Conservation (phyloP, 2,329 filamentous ascomycete species). For the Penicillium digitatum region DNA sequence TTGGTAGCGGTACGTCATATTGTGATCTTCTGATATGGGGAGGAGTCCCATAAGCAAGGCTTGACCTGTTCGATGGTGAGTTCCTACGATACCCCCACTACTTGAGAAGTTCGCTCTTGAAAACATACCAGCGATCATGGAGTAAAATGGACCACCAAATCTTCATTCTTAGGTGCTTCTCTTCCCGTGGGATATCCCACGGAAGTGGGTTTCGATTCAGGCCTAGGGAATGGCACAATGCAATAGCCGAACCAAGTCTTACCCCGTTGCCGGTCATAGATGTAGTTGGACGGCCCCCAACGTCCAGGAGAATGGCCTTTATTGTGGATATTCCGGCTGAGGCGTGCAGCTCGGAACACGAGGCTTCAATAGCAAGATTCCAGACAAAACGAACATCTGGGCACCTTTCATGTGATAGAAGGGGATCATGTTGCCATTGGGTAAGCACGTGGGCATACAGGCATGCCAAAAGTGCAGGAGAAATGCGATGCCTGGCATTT, state of each 20-base stretch:
- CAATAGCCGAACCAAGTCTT: slow-evolving; percentile 50
- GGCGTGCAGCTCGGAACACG: slow-evolving; percentile 53
- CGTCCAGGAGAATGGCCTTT: slow-evolving; percentile 51
- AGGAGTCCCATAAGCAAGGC: slow-evolving; percentile 53
- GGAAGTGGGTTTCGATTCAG: slow-evolving; percentile 51
- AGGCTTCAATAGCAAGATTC: slow-evolving; percentile 54
- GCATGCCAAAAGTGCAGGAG: slow-evolving; percentile 50
- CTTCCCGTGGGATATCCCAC: slow-evolving; percentile 52
- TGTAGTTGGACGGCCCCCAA: slow-evolving; percentile 54
- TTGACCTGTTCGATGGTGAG: slow-evolving; percentile 40
- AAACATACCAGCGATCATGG: slow-evolving; percentile 53
- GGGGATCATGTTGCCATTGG: slow-evolving; percentile 48
- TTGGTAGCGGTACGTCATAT: slow-evolving; percentile 49
- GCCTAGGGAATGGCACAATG: slow-evolving; percentile 53
- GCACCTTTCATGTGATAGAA: slow-evolving; percentile 34
- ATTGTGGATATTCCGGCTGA: slow-evolving; percentile 54
- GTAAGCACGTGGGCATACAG: slow-evolving; percentile 52
- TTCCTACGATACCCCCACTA: neutral
- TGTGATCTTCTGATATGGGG: slow-evolving; percentile 46
- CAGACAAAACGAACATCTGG: slow-evolving; percentile 56
- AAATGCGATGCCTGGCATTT: slow-evolving; percentile 45
- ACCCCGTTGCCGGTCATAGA: slow-evolving; percentile 54
- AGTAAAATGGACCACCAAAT: slow-evolving; percentile 57
- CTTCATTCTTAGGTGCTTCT: slow-evolving; percentile 51
- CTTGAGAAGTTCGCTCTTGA: neutral